Conservation (phyloP, 768 basidiomycete species). For the Termitomyces sp. region DNA sequence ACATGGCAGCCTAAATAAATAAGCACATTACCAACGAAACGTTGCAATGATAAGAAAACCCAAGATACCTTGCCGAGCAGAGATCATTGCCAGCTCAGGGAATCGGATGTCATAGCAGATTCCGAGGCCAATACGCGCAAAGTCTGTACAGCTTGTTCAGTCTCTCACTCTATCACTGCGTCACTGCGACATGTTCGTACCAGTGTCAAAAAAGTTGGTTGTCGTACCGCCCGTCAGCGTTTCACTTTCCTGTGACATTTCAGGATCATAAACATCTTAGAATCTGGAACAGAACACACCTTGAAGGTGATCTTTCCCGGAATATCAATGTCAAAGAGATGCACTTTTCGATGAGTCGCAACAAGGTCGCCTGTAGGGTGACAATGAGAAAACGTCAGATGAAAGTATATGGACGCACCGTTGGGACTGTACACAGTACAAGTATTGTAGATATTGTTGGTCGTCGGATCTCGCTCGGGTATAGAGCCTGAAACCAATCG, state of each 20-base stretch:
- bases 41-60: background rate
- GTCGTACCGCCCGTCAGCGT: conserved; percentile 74
- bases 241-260: conserved; percentile 70
- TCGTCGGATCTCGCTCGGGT: conserved; percentile 69
- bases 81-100: conserved; percentile 90
- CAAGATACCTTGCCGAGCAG: conserved; percentile 73
- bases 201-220: conserved; percentile 84
- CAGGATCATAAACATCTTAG: conserved; percentile 4
- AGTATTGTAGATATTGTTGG: conserved; percentile 85
- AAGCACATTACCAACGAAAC: background rate
- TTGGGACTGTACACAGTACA: conserved; percentile 86
- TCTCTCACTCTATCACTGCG: background rate
- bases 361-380: conserved; percentile 73
- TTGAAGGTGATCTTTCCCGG: conserved; percentile 90
- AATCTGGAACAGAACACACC: conserved; percentile 33
- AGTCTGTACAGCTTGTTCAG: conserved; percentile 49
- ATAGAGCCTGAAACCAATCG: conserved; percentile 69
- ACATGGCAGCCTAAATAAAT: conserved; percentile 70
- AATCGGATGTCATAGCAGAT: conserved; percentile 97
- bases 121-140: conserved; percentile 93
- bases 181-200: conserved; percentile 31
- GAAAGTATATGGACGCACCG: conserved; percentile 36
- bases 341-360: conserved; percentile 88
- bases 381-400: background rate
- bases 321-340: conserved; percentile 97